A percentile compares a stretch with the other conserved stretches of the same genome.
These are phyloP conservation scores for Aspergillus cavernicola DNA, from an alignment of 495 filamentous ascomycete species.

Conservation along the genomic window DNA sequence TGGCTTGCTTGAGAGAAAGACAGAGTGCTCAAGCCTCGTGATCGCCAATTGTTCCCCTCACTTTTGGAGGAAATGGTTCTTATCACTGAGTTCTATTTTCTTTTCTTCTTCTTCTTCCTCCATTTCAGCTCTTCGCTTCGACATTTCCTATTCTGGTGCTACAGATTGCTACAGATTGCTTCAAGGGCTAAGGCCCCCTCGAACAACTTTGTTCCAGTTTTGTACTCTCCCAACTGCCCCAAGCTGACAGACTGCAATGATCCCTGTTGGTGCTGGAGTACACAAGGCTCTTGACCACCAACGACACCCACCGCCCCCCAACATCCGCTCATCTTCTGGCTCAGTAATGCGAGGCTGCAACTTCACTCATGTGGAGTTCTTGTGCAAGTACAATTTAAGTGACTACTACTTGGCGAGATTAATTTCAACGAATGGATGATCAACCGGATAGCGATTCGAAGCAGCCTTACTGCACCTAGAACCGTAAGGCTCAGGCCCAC, in stretches of 20 bases:
- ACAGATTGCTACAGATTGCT: neutral
- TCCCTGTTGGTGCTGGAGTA: neutral
- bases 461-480: neutral
- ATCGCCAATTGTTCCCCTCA: conserved; percentile 8
- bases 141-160: neutral
- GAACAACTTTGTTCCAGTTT: neutral
- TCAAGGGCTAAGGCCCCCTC: neutral
- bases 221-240: neutral
- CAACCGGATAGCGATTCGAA: neutral
- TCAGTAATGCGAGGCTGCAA: neutral
- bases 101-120: neutral
- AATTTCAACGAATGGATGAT: neutral
- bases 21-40: conserved; percentile 11
- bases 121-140: neutral
- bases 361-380: neutral
- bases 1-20: conserved; percentile 14
- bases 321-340: too few species aligned
- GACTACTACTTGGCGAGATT: neutral
- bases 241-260: neutral
- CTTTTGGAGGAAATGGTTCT: neutral
- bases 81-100: neutral
- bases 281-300: neutral
- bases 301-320: too few species aligned
- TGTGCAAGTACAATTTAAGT: neutral
- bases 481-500: neutral